Conservation (phyloP, 768 basidiomycete genomes). For the Pleurotus tuber-regium region DNA sequence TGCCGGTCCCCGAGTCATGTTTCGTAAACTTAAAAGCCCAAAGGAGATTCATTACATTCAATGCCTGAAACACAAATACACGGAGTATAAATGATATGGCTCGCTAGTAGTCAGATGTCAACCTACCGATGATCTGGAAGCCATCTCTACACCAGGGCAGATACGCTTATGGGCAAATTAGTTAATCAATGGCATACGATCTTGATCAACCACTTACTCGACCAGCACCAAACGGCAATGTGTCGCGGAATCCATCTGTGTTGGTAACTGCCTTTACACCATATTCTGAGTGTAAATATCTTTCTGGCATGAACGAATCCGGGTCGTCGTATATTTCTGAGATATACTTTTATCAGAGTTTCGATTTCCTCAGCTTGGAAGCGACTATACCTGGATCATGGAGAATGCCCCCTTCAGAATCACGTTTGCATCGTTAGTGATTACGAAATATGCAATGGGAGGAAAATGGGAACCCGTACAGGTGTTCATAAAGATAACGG, state of each 20-base stretch:
- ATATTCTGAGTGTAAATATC: slow-evolving; percentile 14
- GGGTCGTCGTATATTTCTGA: slow-evolving; percentile 12
- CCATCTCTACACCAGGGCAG: background rate
- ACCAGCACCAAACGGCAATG: slow-evolving; percentile 17
- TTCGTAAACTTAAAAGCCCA: slow-evolving; percentile 28
- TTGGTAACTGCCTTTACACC: slow-evolving; percentile 16
- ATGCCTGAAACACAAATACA: too few species aligned
- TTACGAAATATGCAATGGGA: background rate
- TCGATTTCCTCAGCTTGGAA: too few species aligned
- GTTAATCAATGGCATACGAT: too few species aligned
- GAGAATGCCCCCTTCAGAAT: slow-evolving; percentile 1
- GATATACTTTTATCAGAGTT: background rate
- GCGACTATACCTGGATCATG: slow-evolving; percentile 4
- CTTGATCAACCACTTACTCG: slow-evolving; percentile 11
- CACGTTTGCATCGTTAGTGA: too few species aligned
- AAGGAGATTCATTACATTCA: slow-evolving; percentile 25
- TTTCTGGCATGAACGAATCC: slow-evolving; percentile 13
- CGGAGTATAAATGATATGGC: too few species aligned
- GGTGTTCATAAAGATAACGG: background rate
- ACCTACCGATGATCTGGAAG: background rate
- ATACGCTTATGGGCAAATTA: too few species aligned
- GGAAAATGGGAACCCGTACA: background rate
- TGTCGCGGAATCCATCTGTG: slow-evolving; percentile 12
- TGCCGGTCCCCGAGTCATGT: background rate
- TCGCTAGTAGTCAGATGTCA: too few species aligned